Base-by-base conservation (phyloP, 768 basidiomycete genomes). In the Amanita exitialis region DNA sequence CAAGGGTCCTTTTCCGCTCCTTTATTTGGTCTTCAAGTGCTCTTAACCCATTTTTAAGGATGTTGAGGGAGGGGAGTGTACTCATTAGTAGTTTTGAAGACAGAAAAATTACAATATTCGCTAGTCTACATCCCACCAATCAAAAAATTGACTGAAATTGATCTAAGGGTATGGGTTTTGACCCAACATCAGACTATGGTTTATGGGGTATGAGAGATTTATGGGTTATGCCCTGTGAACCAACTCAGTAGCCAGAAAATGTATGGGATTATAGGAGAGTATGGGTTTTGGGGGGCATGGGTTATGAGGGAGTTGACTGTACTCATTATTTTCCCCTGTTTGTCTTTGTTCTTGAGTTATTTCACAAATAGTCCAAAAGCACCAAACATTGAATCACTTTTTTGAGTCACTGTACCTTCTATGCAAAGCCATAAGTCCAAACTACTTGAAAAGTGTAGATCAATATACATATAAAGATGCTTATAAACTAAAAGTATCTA, bases 1-100 rank as follows among this genome's bases (percentile, higher is more conserved):
- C 0, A n/a, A 45, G 44, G 9, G 15, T 45, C 18, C 13, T n/a
- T 13, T n/a, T 45, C 44, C 2, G 28, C 28, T 45, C 44, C 16
- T 32, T 32, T n/a, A 45, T 28, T 45, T 45, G 44, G 28, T 28
- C 30, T n/a, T 45, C 44, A 45, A 45, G 44, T 25, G 28, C 28
- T 10, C 6, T n/a, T 15, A 9, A 46, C 16, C 20, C 45, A n/a
- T 46, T 65, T 46, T 46, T 46, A 3, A 46, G 32, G 16, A 46
- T 13, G 16, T 46, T 32, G 20, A 36, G 45, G 20, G 45, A 21
- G 3, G 4, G 36, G 13, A 46, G 6, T 25, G 0, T 25, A 6
- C 25, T 25, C 25, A 25, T n/a, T n/a, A n/a, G n/a, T 25, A 25
- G 4, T 6, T 25, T 25, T 25, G 25, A 25, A 25, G 1, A 25